A percentile compares a stretch with the other conserved stretches of the same genome.
Conservation (phyloP, 2,329 filamentous ascomycete species). For the Microthyrium microscopicum region DNA sequence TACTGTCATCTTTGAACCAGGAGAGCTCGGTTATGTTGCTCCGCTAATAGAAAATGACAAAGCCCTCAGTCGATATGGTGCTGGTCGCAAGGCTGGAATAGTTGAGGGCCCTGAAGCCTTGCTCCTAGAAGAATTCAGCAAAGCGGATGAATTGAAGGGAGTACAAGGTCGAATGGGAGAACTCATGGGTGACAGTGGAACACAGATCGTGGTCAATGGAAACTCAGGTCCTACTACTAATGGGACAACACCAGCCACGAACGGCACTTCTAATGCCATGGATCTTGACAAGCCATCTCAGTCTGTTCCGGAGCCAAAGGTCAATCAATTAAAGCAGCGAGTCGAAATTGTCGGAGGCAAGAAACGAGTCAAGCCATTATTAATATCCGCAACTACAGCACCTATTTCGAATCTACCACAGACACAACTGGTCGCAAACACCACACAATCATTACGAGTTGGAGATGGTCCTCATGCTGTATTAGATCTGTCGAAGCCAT, state of each 20-base stretch:
- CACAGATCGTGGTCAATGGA: slow-evolving; percentile 16
- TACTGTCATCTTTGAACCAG: slow-evolving; percentile 62
- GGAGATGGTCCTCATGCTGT: slow-evolving; percentile 67
- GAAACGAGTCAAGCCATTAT: slow-evolving; percentile 80
- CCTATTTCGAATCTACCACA: slow-evolving; percentile 82
- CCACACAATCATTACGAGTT: slow-evolving; percentile 30
- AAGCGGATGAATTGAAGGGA: slow-evolving; percentile 73
- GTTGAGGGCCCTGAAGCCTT: slow-evolving; percentile 84
- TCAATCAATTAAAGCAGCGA: slow-evolving; percentile 66
- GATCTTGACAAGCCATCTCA: slow-evolving; percentile 17
- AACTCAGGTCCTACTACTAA: slow-evolving; percentile 11
- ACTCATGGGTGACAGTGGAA: slow-evolving; percentile 70
- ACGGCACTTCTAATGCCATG: slow-evolving; percentile 31
- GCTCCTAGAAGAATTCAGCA: slow-evolving; percentile 77
- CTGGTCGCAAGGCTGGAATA: slow-evolving; percentile 74
- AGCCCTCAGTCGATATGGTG: slow-evolving; percentile 82
- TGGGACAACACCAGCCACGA: slow-evolving; percentile 14
- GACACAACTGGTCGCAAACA: slow-evolving; percentile 67
- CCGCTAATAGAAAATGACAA: slow-evolving; percentile 80
- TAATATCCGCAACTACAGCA: slow-evolving; percentile 70
- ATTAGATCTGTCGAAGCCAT: slow-evolving; percentile 82
- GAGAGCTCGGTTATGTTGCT: slow-evolving; percentile 80
- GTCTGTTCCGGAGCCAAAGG: slow-evolving; percentile 33
- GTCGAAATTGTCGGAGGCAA: slow-evolving; percentile 93
- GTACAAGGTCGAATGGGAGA: slow-evolving; percentile 94